Evolutionary conservation across 2,329 filamentous ascomycete species (phyloP).

Genomic region (Fusarium sp.): DNA sequence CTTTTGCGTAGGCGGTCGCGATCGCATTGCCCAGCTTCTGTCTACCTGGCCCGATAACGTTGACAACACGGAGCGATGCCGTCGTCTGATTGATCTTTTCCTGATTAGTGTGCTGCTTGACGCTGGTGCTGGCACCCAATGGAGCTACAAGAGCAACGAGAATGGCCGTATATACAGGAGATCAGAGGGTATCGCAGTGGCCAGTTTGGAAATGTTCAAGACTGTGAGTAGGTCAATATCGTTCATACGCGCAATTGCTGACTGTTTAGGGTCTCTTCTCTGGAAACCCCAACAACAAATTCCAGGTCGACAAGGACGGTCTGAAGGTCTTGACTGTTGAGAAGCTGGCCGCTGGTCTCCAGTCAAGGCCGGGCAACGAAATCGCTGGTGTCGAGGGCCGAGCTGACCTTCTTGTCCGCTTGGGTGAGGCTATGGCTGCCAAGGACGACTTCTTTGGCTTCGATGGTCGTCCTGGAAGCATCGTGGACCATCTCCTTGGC

Average conservation of each 20-base stretch:
- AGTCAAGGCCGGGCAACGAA: constrained; percentile 83
- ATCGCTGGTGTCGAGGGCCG: constrained; percentile 89
- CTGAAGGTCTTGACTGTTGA: constrained; percentile 80
- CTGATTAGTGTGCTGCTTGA: constrained; percentile 84
- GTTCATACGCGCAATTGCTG: constrained; percentile 24
- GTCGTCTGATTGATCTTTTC: constrained; percentile 82
- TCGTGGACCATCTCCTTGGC: constrained; percentile 94
- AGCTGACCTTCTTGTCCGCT: constrained; percentile 79
- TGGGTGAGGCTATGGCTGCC: constrained; percentile 79
- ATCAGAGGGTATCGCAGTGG: constrained; percentile 87
- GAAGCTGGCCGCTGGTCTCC: constrained; percentile 82
- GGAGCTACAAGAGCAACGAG: constrained; percentile 93
- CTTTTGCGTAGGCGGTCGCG: constrained; percentile 82
- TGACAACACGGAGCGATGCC: constrained; percentile 79
- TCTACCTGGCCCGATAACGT: constrained; percentile 75
- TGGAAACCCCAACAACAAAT: constrained; percentile 82
- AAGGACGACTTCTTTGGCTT: constrained; percentile 87
- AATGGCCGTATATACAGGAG: constrained; percentile 85
- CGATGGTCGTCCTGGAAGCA: constrained; percentile 88
- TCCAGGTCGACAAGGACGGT: constrained; percentile 88
- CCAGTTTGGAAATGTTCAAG: constrained; percentile 92
- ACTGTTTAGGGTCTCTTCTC: constrained; percentile 79
- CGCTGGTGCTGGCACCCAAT: constrained; percentile 88
- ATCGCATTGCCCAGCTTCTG: constrained; percentile 78
- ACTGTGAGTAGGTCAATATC: constrained; percentile 55